phyloP scores from a whole-genome alignment of 2,329 filamentous ascomycete species.

The Endoconidiophora polonica region DNA sequence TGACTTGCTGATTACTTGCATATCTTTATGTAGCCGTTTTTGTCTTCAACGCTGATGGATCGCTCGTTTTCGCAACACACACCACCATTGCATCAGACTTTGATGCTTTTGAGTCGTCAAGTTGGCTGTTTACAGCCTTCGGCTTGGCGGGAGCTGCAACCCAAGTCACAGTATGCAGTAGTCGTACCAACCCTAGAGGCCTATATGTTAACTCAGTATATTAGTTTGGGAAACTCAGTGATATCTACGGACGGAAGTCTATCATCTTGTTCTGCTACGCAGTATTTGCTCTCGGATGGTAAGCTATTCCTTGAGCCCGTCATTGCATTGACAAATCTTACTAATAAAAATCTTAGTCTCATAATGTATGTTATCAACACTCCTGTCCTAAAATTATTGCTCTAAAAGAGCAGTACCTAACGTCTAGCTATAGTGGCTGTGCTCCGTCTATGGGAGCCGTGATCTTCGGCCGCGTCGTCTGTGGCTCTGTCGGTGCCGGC shows the following conservation, averaged over 20 bases:
- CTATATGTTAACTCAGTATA: background rate
- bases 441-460: constrained; percentile 29
- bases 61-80: constrained; percentile 50
- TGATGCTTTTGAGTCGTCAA: constrained; percentile 36
- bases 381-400: background rate
- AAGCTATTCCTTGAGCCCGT: background rate
- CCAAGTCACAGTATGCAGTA: constrained; percentile 16
- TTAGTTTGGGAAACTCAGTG: constrained; percentile 19
- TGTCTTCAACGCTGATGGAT: constrained; percentile 46
- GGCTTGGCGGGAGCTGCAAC: constrained; percentile 20
- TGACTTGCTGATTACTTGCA: background rate
- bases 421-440: constrained; percentile 1
- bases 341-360: background rate
- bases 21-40: constrained; percentile 27
- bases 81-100: constrained; percentile 46
- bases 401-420: background rate
- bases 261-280: constrained; percentile 18
- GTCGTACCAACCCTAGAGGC: background rate
- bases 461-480: constrained; percentile 33
- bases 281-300: constrained; percentile 18
- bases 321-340: background rate
- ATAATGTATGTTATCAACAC: constrained; percentile 1
- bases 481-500: constrained; percentile 34
- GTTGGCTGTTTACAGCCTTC: constrained; percentile 22
- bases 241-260: constrained; percentile 18